Conservation (phyloP, 2,329 filamentous ascomycete species). For the Exophiala viscosa region DNA sequence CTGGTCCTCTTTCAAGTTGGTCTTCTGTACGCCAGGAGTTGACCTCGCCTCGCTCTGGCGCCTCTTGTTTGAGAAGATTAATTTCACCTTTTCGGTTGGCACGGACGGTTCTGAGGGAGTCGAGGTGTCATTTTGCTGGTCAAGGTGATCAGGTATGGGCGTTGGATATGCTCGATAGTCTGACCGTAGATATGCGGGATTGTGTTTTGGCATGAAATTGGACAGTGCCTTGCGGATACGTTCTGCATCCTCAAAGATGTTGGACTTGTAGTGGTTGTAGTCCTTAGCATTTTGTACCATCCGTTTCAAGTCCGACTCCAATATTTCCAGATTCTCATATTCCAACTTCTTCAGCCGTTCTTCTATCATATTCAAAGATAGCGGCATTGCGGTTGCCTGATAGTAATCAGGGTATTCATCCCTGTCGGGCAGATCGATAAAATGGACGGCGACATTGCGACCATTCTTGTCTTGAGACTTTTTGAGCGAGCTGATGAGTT, state of each 20-base stretch:
- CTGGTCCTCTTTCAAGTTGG: constrained; percentile 12
- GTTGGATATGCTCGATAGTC: constrained; percentile 70
- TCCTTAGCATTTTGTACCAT: constrained; percentile 86
- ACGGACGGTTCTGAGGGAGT: constrained; percentile 14
- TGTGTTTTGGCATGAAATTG: constrained; percentile 82
- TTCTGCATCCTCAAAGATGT: constrained; percentile 78
- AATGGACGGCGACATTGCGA: constrained; percentile 69
- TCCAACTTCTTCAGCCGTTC: constrained; percentile 64
- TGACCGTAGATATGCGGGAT: constrained; percentile 71
- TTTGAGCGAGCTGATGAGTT: constrained; percentile 71
- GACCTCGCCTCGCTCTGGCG: constrained; percentile 21
- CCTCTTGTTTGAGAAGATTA: constrained; percentile 18
- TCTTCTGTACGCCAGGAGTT: constrained; percentile 6
- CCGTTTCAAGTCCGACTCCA: constrained; percentile 83
- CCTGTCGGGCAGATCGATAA: constrained; percentile 65
- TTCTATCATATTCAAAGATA: constrained; percentile 74
- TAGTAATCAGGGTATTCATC: constrained; percentile 65
- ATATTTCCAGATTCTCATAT: constrained; percentile 66
- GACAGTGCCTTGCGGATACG: constrained; percentile 79
- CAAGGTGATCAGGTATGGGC: constrained; percentile 58
- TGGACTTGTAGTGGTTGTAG: constrained; percentile 69
- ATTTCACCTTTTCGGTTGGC: constrained; percentile 22
- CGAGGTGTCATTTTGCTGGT: constrained; percentile 17
- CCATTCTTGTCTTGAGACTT: constrained; percentile 78
- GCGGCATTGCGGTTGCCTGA: constrained; percentile 68